Percentiles rank a stretch among this genome's conserved stretches.
Conservation (phyloP, 768 basidiomycete genomes). For the Cystoderma amianthinum region DNA sequence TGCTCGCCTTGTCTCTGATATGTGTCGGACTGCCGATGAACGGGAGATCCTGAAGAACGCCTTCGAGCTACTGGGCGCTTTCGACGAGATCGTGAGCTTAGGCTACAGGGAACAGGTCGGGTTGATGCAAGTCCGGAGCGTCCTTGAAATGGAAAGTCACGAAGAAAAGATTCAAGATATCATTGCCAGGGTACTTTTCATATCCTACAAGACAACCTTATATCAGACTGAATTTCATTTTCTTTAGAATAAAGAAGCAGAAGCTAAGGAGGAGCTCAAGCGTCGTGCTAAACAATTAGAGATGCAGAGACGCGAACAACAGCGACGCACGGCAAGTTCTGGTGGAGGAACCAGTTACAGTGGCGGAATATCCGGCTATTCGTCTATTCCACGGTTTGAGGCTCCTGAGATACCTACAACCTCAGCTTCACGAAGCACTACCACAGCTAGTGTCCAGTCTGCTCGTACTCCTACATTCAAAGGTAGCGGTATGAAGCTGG, state of each 20-base stretch:
- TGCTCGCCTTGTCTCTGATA: conserved; percentile 87
- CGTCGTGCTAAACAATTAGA: conserved; percentile 96
- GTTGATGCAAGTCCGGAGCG: conserved; percentile 70
- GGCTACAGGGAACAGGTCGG: conserved; percentile 81
- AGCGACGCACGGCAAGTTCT: conserved; percentile 55
- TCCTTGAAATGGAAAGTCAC: conserved; percentile 86
- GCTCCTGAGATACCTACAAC: conserved; percentile 42
- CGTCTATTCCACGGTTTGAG: conserved; percentile 68
- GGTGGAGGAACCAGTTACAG: conserved; percentile 53
- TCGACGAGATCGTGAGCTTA: conserved; percentile 92
- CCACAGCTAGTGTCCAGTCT: conserved; percentile 36
- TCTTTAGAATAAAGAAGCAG: conserved; percentile 91
- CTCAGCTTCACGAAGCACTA: conserved; percentile 26
- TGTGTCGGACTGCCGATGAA: conserved; percentile 83
- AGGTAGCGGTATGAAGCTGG: conserved; percentile 93
- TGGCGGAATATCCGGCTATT: conserved; percentile 64
- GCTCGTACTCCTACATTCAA: conserved; percentile 83
- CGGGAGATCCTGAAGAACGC: conserved; percentile 85
- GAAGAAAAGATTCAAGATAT: conserved; percentile 97
- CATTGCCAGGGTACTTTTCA: conserved; percentile 72
- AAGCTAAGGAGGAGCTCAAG: conserved; percentile 98
- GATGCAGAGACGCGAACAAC: conserved; percentile 94
- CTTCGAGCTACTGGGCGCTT: conserved; percentile 91
- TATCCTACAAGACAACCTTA: conserved; percentile 3
- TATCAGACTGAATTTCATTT: conserved; percentile 2